Conservation (phyloP, 768 basidiomycete species). For the Paxillus rubicundulus region DNA sequence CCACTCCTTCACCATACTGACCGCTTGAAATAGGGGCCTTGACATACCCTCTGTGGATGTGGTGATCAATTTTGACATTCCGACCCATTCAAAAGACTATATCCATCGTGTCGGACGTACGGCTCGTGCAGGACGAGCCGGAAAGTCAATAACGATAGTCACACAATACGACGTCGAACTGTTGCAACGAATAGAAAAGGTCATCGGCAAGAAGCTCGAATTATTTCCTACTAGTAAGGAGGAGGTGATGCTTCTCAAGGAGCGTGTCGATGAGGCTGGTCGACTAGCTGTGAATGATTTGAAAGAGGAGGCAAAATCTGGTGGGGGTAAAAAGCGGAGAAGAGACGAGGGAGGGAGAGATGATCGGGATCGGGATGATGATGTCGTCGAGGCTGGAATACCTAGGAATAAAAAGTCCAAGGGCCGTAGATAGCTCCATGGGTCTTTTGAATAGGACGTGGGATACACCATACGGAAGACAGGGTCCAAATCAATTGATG, state of each 20-base stretch:
- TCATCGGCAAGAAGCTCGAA: conserved; percentile 90
- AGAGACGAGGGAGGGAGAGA: conserved; percentile 54
- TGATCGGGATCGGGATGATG: conserved; percentile 89
- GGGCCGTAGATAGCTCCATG: conserved; percentile 35
- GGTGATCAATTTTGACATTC: conserved; percentile 97
- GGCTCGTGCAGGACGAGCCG: conserved; percentile 94
- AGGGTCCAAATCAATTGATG: conserved; percentile 35
- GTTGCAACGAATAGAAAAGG: conserved; percentile 89
- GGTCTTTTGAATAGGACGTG: not conserved
- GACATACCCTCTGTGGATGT: conserved; percentile 96
- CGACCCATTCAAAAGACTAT: conserved; percentile 98
- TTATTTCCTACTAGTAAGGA: conserved; percentile 84
- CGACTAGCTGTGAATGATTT: conserved; percentile 76
- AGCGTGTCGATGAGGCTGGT: conserved; percentile 86
- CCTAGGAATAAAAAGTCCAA: conserved; percentile 60
- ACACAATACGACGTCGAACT: conserved; percentile 99
- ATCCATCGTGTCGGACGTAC: conserved; percentile 98
- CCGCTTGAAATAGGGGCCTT: conserved; percentile 58
- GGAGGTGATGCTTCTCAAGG: conserved; percentile 81
- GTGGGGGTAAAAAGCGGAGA: conserved; percentile 49
- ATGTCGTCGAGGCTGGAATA: conserved; percentile 88
- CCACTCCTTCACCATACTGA: conserved; percentile 2
- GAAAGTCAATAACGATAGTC: conserved; percentile 95
- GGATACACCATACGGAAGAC: not conserved
- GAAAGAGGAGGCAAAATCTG: conserved; percentile 65